Base-by-base conservation (phyloP, 768 basidiomycete species). In the Brasilioporus rufonigricans region DNA sequence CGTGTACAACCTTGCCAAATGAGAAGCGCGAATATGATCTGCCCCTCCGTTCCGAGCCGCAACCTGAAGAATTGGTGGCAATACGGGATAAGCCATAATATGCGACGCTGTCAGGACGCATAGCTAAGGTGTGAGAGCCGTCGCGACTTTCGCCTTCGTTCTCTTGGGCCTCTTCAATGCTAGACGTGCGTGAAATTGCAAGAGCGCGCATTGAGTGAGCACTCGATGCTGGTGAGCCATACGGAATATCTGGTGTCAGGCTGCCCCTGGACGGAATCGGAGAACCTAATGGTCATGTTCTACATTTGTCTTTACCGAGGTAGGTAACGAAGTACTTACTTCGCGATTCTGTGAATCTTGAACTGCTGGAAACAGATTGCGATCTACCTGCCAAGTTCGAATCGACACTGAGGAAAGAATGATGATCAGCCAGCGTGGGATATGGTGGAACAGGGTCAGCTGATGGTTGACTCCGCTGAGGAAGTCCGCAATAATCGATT, bases 1-100 rank as follows among this genome's bases (percentile, higher is more conserved):
- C 74, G 51, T 74, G 80, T 2, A 82, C 78, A 27, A 85, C 76
- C 8, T 75, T 76, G 13, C 79, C 74, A 8, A 87, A 68, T 44
- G 76, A 81, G 63, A 85, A 85, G 6, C 80, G 77, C 19, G 80
- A 77, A 52, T 63, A 64, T 48, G 65, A 76, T 57, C 68, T 64
- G 18, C 75, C 72, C n/a, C 75, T 68, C n/a, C 62, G 67, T 18
- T 63, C 58, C 21, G 56, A 43, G 49, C 59, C 62, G n/a, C 44
- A 44, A 29, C 46, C 18, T n/a, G 61, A 51, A 47, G 67, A 62
- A 19, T 50, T 18, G 33, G 60, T 58, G 8, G 48, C n/a, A 14
- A 62, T 40, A 27, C 55, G 60, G 9, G 58, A 60, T 9, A 60
- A 32, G 3, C 68, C 59, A 11, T 63, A 55, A 45, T 56, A 50